Percentiles rank a stretch among this genome's conserved stretches.
Evolutionary conservation across 257 asterid genomes (phyloP).

Genomic region (Gentiana macrophylla): DNA sequence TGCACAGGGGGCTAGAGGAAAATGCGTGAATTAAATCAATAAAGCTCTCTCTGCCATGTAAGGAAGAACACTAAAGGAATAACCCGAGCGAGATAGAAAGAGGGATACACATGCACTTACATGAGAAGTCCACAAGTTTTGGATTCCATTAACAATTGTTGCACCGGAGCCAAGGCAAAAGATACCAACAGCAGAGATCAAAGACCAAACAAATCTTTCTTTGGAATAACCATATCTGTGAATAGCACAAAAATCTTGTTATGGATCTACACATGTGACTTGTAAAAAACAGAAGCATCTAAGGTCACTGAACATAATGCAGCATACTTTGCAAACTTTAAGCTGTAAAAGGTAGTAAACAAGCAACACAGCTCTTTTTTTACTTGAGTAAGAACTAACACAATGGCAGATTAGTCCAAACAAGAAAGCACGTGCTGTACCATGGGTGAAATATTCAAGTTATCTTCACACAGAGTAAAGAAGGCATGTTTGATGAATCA

Average conservation of each 20-base stretch:
- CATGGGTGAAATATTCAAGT: too few species aligned
- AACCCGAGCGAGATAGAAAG: background rate
- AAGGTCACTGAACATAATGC: too few species aligned
- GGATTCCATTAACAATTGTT: conserved; percentile 87
- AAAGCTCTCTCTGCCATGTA: background rate
- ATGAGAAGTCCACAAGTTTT: conserved; percentile 82
- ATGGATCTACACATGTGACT: too few species aligned
- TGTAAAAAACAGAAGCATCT: too few species aligned
- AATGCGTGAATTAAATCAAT: background rate
- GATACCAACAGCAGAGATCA: conserved; percentile 96
- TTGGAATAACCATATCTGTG: conserved; percentile 92
- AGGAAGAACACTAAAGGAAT: background rate
- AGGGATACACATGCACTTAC: conserved; percentile 27
- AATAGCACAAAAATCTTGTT: conserved; percentile 8
- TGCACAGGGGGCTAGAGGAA: conserved; percentile 70
- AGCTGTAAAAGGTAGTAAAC: too few species aligned
- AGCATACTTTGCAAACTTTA: too few species aligned
- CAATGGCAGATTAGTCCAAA: too few species aligned
- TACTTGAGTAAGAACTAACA: background rate
- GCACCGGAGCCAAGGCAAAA: conserved; percentile 99
- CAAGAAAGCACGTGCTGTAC: too few species aligned
- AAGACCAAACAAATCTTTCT: conserved; percentile 97
- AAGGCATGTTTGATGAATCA: background rate
- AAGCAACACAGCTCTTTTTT: background rate
- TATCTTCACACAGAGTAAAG: too few species aligned